Conservation (phyloP, 1,284 basidiomycete species). For the Cryptococcus sp. region DNA sequence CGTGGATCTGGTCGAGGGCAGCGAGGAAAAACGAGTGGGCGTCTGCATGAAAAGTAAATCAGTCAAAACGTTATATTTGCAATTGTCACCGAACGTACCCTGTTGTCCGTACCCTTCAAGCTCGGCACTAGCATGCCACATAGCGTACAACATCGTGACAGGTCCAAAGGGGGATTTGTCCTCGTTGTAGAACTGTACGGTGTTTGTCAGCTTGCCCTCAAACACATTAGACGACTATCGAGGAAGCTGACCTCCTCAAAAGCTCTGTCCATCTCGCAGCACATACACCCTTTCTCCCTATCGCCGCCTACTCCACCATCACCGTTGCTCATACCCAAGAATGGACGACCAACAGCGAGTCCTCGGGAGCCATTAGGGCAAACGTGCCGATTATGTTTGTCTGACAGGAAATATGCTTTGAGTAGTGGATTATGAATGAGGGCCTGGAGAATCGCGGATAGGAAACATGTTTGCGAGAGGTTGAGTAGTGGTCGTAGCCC, state of each 20-base stretch:
- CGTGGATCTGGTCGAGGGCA: slow-evolving; percentile 78
- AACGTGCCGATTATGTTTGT: slow-evolving; percentile 56
- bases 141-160: slow-evolving; percentile 76
- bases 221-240: background rate
- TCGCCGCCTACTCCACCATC: slow-evolving; percentile 27
- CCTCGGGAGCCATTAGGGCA: slow-evolving; percentile 39
- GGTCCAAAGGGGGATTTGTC: slow-evolving; percentile 76
- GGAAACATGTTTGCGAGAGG: slow-evolving; percentile 86
- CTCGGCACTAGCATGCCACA: slow-evolving; percentile 82
- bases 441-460: slow-evolving; percentile 90
- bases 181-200: slow-evolving; percentile 67
- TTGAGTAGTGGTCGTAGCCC: slow-evolving; percentile 86
- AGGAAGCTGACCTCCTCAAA: slow-evolving; percentile 69
- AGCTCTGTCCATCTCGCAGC: slow-evolving; percentile 92
- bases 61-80: too few species aligned
- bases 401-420: slow-evolving; percentile 84
- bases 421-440: slow-evolving; percentile 90
- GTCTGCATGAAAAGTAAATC: slow-evolving; percentile 24
- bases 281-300: slow-evolving; percentile 71
- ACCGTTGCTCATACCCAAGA: slow-evolving; percentile 20
- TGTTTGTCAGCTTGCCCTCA: background rate
- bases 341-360: slow-evolving; percentile 37
- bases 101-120: slow-evolving; percentile 91
- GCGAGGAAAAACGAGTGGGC: slow-evolving; percentile 69
- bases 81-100: slow-evolving; percentile 55